Conservation (phyloP, 1,284 basidiomycete species). For the Inonotus hispidus region DNA sequence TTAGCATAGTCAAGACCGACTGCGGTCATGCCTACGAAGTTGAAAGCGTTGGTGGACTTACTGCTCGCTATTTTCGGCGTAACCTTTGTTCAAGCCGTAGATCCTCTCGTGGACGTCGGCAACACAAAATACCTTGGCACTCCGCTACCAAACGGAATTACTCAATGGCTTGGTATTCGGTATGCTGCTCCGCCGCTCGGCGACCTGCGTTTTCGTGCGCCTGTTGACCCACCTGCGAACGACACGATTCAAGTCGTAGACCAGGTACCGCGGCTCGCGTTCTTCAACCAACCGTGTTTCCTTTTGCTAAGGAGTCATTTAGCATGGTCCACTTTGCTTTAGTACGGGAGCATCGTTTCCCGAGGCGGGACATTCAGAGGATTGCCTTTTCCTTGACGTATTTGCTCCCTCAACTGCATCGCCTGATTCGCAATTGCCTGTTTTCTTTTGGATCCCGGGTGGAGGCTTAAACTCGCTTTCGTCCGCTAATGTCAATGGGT, state of each 20-base stretch:
- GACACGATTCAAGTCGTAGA: slow-evolving; percentile 21
- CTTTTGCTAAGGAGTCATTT: background rate
- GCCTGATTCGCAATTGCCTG: slow-evolving; percentile 40
- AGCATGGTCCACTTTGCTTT: slow-evolving; percentile 16
- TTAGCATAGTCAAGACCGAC: background rate
- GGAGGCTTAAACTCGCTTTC: slow-evolving; percentile 34
- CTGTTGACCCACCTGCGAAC: slow-evolving; percentile 21
- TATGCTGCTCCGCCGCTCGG: slow-evolving; percentile 28
- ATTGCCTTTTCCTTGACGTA: slow-evolving; percentile 36
- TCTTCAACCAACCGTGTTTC: background rate
- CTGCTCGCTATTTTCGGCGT: background rate
- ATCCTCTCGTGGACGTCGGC: slow-evolving; percentile 20
- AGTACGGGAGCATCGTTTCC: slow-evolving; percentile 12
- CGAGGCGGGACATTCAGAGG: slow-evolving; percentile 23
- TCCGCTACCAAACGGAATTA: slow-evolving; percentile 20
- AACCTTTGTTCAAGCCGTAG: slow-evolving; percentile 1
- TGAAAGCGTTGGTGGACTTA: background rate
- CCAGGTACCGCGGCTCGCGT: background rate
- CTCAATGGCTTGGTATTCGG: slow-evolving; percentile 26
- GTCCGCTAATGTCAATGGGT: slow-evolving; percentile 15
- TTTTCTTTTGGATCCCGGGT: slow-evolving; percentile 63
- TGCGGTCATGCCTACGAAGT: no score
- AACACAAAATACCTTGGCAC: slow-evolving; percentile 21
- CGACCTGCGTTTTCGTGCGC: slow-evolving; percentile 24
- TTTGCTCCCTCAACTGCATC: slow-evolving; percentile 27